Evolutionary conservation across 2,329 filamentous ascomycete genomes (phyloP).

Genomic region (Metarhizium album): DNA sequence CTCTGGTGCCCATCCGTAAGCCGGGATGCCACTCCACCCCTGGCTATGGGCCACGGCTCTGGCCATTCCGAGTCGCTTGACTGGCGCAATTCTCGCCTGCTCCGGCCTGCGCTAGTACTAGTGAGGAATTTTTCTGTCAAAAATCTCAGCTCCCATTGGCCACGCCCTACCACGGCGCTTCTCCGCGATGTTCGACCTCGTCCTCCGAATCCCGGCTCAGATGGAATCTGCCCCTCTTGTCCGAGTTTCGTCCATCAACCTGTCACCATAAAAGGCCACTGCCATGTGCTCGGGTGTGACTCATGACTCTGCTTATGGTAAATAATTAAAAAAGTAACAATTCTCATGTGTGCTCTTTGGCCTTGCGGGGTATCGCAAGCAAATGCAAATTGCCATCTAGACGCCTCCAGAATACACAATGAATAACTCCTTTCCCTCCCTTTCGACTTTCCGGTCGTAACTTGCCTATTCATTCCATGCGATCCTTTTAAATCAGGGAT

Average conservation of each 20-base stretch:
- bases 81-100: not conserved
- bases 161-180: not conserved
- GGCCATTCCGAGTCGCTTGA: not conserved
- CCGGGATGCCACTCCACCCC: slow-evolving; percentile 1
- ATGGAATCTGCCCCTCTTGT: no score
- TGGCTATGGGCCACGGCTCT: not conserved
- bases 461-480: not conserved
- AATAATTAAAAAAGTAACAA: not conserved
- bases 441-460: not conserved
- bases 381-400: not conserved
- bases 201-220: no score
- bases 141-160: slow-evolving; percentile 2
- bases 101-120: not conserved
- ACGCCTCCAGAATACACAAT: not conserved
- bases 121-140: not conserved
- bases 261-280: not conserved
- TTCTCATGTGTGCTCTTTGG: not conserved
- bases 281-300: not conserved
- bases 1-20: no score
- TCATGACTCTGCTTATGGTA: not conserved
- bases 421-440: not conserved
- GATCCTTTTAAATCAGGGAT: not conserved
- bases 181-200: not conserved
- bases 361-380: slow-evolving; percentile 4
- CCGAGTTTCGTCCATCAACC: not conserved